These are phyloP conservation scores for Phalaenopsis aphrodite DNA, from an alignment of 106 monocot species.

Conservation along the genomic window DNA sequence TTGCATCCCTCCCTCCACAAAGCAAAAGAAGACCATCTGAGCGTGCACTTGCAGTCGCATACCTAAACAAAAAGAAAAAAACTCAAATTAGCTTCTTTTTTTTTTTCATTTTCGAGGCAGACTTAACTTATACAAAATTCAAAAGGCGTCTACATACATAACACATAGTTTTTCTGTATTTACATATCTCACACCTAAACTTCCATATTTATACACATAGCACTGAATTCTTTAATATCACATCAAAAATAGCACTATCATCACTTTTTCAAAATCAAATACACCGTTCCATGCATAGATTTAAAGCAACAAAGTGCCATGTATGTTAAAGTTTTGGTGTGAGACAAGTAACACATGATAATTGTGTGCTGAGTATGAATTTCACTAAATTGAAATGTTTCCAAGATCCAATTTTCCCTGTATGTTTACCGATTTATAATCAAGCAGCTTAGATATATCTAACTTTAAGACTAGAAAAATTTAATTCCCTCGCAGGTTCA, in stretches of 20 bases:
- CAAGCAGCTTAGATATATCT: not conserved
- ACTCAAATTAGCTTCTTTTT: not conserved
- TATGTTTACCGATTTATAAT: not conserved
- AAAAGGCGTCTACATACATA: too few relatives aligned
- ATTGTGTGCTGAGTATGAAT: too few relatives aligned
- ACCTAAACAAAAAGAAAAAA: constrained; percentile 47
- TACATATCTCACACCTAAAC: too few relatives aligned
- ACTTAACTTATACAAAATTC: not conserved
- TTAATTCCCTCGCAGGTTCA: not conserved
- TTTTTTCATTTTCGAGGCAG: not conserved
- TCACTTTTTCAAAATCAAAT: too few relatives aligned
- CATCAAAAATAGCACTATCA: too few relatives aligned
- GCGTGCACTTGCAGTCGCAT: constrained; percentile 98
- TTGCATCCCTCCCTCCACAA: constrained; percentile 99
- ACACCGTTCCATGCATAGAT: too few relatives aligned
- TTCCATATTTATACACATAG: not conserved
- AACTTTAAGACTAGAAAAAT: not conserved
- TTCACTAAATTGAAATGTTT: not conserved
- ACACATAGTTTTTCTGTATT: too few relatives aligned
- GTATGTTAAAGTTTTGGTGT: too few relatives aligned
- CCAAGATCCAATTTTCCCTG: not conserved
- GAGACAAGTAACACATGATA: too few relatives aligned
- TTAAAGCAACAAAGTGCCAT: too few relatives aligned
- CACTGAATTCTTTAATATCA: not conserved
- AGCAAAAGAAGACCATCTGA: constrained; percentile 98